Base-by-base conservation (phyloP, 306 rosid species). In the Hippophae gyantsensis region DNA sequence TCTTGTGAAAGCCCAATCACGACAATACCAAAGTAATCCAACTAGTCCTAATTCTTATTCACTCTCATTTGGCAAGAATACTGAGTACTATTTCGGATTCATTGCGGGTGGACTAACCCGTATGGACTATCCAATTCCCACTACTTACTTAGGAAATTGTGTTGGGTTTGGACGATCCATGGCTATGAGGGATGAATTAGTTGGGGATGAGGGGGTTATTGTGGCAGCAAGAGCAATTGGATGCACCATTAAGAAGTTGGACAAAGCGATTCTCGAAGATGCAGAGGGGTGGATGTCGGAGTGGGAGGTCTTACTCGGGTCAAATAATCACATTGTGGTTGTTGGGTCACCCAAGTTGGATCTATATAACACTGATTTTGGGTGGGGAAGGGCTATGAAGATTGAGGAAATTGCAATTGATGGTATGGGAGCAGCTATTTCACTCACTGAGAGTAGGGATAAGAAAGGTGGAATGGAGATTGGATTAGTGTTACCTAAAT, bases 291-390 rank as follows among this genome's bases (percentile, higher is more conserved):
- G 86, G 86, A 57, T 83, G 7, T 56, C 70, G 54, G 81, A 74
- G 50, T 75, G 79, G 81, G 67, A 68, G 44, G 69, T 14, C 51
- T 61, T 76, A 10, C 7, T 61, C 13, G 76, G 79, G 74, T 74
- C 74, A 48, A 74, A 65, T 38, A 55, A 60, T 45, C 77, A 80
- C 49, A 51, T 77, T 23, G 49, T 70, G 69, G 78, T 44, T 2
- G 42, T 65, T 0, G 76, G 89, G 74, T 80, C 86, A 3, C 86
- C 89, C 10, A 77, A 83, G 54, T 50, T 83, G 72, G 77, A 83
- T 48, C 76, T 80, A 7, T 83, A 78, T 23, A 72, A 51, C 6
- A 74, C 61, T 0, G 79, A 83, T 74, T 83, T 83, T 59, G 86
- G 89, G 63, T 70, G 75, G 78, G 84, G 80, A 1, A 55, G 51